phyloP scores from a whole-genome alignment of 2,329 filamentous ascomycete genomes.

The Alternaria ethzedia region DNA sequence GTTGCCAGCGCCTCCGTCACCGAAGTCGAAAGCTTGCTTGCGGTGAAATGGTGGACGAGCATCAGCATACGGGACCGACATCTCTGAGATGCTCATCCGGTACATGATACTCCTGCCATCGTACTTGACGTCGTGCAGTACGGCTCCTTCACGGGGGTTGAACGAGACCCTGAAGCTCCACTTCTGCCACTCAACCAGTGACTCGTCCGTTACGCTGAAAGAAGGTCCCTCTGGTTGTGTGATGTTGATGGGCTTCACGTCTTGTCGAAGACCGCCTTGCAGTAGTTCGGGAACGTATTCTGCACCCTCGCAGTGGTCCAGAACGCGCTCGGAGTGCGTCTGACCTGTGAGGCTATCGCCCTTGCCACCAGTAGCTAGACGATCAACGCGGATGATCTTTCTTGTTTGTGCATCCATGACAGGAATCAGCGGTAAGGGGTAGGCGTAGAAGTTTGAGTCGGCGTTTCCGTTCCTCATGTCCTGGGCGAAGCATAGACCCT shows the following conservation, averaged over 20 bases:
- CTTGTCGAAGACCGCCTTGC: constrained; percentile 46
- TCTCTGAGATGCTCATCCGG: constrained; percentile 71
- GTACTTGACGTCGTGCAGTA: constrained; percentile 75
- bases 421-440: constrained; percentile 47
- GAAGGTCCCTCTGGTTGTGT: constrained; percentile 73
- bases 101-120: constrained; percentile 70
- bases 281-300: constrained; percentile 58
- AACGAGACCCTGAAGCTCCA: constrained; percentile 52
- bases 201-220: constrained; percentile 62
- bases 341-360: constrained; percentile 47
- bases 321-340: constrained; percentile 46
- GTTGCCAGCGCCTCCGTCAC: constrained; percentile 70
- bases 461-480: constrained; percentile 54
- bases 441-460: constrained; percentile 51
- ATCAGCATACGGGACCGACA: constrained; percentile 72
- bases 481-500: constrained; percentile 61
- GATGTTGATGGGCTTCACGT: constrained; percentile 72
- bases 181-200: constrained; percentile 56
- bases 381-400: constrained; percentile 46
- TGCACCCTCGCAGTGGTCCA: constrained; percentile 58
- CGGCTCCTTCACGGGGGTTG: constrained; percentile 63
- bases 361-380: constrained; percentile 48
- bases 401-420: constrained; percentile 46
- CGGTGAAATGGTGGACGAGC: constrained; percentile 68
- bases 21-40: constrained; percentile 76